Percentiles rank a stretch among this genome's conserved stretches.
Evolutionary conservation across 192 early-diverging fungal genomes (phyloP).

Genomic region (Coemansia sp.): DNA sequence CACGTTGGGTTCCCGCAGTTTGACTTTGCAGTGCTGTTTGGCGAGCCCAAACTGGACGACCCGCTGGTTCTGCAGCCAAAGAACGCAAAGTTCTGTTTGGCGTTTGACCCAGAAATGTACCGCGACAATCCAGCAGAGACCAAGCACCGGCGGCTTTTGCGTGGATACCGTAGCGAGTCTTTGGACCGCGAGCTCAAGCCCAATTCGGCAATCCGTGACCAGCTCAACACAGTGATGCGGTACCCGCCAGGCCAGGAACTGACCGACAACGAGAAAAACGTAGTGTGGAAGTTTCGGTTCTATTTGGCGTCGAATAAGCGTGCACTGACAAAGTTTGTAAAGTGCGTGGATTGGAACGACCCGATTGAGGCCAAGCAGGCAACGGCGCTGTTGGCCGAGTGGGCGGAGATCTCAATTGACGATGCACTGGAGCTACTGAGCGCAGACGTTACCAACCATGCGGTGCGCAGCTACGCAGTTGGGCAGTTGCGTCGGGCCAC

Average conservation of each 20-base stretch:
- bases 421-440: constrained; percentile 95
- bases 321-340: constrained; percentile 97
- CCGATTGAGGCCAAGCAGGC: constrained; percentile 89
- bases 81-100: constrained; percentile 54
- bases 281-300: constrained; percentile 98
- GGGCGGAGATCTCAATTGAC: constrained; percentile 92
- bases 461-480: constrained; percentile 87
- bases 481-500: constrained; percentile 85
- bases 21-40: constrained; percentile 94
- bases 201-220: constrained; percentile 92
- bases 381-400: constrained; percentile 77
- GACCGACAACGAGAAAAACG: constrained; percentile 84
- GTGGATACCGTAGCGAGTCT: constrained; percentile 86
- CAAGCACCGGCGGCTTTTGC: constrained; percentile 86
- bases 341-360: constrained; percentile 95
- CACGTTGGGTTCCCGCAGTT: constrained; percentile 92
- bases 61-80: constrained; percentile 37
- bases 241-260: constrained; percentile 90
- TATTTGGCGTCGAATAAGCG: constrained; percentile 90
- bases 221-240: constrained; percentile 87
- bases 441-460: constrained; percentile 76
- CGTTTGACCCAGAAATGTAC: constrained; percentile 81
- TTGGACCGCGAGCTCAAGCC: constrained; percentile 96
- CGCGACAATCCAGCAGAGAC: constrained; percentile 94
- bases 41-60: constrained; percentile 63